Percentiles rank a stretch among this genome's conserved stretches.
Conservation (phyloP, 768 basidiomycete genomes). For the Lactarius akahatsu region DNA sequence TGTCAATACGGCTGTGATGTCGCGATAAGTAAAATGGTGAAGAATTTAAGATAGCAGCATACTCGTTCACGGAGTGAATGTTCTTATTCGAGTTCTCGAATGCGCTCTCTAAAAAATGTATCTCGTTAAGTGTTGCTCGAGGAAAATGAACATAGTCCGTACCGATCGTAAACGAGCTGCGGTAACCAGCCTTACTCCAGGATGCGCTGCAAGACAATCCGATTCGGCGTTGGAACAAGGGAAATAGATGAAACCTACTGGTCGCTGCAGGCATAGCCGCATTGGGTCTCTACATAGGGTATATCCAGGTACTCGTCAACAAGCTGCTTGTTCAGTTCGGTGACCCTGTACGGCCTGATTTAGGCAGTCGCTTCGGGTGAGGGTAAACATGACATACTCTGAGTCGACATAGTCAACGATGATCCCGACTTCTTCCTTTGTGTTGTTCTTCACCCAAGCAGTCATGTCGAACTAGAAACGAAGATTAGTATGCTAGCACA, state of each 20-base stretch:
- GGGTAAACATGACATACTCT: conserved; percentile 39
- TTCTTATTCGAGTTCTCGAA: conserved; percentile 79
- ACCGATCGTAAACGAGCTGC: conserved; percentile 83
- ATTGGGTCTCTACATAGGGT: conserved; percentile 84
- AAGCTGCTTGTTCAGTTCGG: conserved; percentile 74
- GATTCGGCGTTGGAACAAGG: conserved; percentile 32
- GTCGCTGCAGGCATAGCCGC: conserved; percentile 93
- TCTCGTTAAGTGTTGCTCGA: conserved; percentile 13
- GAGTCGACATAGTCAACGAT: conserved; percentile 82
- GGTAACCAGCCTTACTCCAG: conserved; percentile 85
- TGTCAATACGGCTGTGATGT: conserved; percentile 66
- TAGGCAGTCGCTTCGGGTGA: not conserved
- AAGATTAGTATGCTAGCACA: conserved; percentile 20
- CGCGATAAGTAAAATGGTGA: conserved; percentile 23
- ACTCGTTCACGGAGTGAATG: conserved; percentile 84
- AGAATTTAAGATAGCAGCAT: conserved; percentile 37
- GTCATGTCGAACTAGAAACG: conserved; percentile 79
- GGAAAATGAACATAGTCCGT: conserved; percentile 30
- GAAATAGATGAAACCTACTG: conserved; percentile 54
- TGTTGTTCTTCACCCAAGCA: conserved; percentile 82
- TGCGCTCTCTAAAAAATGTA: conserved; percentile 49
- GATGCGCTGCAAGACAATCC: conserved; percentile 54
- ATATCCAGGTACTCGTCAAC: conserved; percentile 80
- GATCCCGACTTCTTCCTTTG: conserved; percentile 66
- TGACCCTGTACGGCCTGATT: conserved; percentile 53